Conservation (phyloP, 1,284 basidiomycete genomes). For the Pseudozyma sp. region DNA sequence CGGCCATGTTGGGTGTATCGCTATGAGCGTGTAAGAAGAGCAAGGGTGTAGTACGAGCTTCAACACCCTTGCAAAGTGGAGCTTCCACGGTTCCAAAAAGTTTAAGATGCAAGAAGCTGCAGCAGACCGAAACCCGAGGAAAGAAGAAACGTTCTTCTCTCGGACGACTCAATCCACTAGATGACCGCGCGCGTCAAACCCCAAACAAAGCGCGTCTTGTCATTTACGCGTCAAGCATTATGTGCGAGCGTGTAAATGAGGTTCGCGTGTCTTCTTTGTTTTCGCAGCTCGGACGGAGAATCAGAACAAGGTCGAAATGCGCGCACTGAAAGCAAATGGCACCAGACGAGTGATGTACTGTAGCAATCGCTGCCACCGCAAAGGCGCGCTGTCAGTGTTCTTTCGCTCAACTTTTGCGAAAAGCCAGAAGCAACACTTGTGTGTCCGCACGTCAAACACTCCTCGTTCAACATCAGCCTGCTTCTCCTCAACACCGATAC, state of each 20-base stretch:
- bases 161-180: neutral
- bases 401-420: neutral
- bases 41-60: neutral
- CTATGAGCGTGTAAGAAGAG: neutral
- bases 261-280: slow-evolving; percentile 23
- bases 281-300: neutral
- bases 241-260: slow-evolving; percentile 38
- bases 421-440: neutral
- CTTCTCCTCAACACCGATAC: neutral
- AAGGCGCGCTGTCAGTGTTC: neutral
- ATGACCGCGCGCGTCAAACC: neutral
- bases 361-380: too few species aligned
- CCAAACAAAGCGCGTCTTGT: slow-evolving; percentile 14
- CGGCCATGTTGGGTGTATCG: slow-evolving; percentile 12
- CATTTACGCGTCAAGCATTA: slow-evolving; percentile 38
- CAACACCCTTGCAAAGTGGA: neutral
- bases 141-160: neutral
- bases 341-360: neutral
- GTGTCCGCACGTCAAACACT: neutral
- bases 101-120: neutral
- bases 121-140: slow-evolving; percentile 11
- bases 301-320: neutral
- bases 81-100: neutral
- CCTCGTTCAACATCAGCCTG: neutral
- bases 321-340: neutral